Evolutionary conservation across 352 stramenopile genomes (phyloP).

Genomic region (Globisporangium alternatum): DNA sequence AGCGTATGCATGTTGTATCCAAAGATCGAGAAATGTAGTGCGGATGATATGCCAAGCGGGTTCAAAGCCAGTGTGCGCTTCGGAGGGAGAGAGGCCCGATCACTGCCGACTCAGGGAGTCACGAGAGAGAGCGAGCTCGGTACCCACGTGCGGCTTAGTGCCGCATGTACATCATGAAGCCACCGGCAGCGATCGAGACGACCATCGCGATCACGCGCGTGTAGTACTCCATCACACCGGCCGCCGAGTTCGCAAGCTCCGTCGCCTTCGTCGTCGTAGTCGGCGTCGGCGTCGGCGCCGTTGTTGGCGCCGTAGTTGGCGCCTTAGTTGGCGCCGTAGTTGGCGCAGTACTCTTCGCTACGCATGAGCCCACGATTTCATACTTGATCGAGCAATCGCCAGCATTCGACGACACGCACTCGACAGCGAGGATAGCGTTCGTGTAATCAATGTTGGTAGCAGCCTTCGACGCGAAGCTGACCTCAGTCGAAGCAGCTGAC

Average conservation of each 20-base stretch:
- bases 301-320: neutral
- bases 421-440: neutral
- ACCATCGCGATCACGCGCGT: conserved; percentile 12
- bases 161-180: conserved; percentile 5
- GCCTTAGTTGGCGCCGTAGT: neutral
- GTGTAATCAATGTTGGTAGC: neutral
- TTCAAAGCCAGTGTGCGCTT: neutral
- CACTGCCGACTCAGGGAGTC: too few species aligned
- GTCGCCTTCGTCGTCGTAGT: neutral
- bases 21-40: too few species aligned
- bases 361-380: neutral
- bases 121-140: neutral
- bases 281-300: neutral
- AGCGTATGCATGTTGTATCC: too few species aligned
- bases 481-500: neutral
- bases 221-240: conserved; percentile 9
- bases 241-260: neutral
- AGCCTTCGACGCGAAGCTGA: neutral
- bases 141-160: neutral
- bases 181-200: conserved; percentile 8
- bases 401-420: neutral
- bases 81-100: too few species aligned
- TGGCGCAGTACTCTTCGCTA: neutral
- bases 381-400: neutral
- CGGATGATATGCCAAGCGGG: too few species aligned